Evolutionary conservation across 106 monocot genomes (phyloP).

Genomic region (Xerophyta viscosa): DNA sequence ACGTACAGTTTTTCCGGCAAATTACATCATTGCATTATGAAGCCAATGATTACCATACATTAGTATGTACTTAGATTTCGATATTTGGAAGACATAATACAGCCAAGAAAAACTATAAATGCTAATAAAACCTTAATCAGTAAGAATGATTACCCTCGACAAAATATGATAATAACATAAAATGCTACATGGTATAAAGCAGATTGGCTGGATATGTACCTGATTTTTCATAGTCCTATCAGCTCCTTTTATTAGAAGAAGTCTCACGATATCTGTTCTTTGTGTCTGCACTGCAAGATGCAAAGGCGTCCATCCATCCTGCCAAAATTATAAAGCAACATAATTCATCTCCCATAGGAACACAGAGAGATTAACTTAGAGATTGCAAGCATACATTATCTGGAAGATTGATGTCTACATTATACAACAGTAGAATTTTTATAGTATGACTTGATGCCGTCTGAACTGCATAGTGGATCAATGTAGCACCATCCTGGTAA

Average conservation of each 20-base stretch:
- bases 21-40: no score
- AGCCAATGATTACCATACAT: no score
- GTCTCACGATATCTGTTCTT: conserved; percentile 77
- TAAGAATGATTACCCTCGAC: background rate
- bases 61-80: no score
- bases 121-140: background rate
- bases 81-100: no score
- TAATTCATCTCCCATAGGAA: background rate
- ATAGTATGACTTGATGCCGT: conserved; percentile 71
- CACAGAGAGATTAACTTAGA: no score
- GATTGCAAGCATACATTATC: conserved; percentile 53
- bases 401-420: conserved; percentile 80
- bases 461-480: conserved; percentile 92
- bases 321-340: conserved; percentile 2
- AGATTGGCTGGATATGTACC: conserved; percentile 27
- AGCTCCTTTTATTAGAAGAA: conserved; percentile 91
- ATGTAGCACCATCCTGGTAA: conserved; percentile 86
- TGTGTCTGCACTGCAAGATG: conserved; percentile 93
- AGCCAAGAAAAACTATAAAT: no score
- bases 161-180: background rate
- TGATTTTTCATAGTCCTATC: conserved; percentile 60
- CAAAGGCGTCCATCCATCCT: conserved; percentile 99
- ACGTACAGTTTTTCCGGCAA: no score
- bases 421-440: conserved; percentile 85
- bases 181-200: no score